Conservation (phyloP, 805 yeast species). For the Phaffomyces opuntiae region DNA sequence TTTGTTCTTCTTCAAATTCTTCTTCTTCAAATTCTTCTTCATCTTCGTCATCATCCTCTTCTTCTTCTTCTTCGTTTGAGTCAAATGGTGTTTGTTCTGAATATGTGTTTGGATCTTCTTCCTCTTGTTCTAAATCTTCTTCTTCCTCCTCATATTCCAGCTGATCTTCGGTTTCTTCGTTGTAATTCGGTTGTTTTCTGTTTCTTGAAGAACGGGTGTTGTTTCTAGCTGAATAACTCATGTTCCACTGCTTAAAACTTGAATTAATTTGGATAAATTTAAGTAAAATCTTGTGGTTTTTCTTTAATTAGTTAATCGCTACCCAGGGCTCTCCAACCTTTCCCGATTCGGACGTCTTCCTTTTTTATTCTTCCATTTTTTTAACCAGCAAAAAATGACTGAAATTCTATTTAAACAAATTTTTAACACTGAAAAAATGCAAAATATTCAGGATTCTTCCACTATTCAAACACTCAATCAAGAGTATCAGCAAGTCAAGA, state of each 20-base stretch:
- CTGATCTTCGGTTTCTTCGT: slow-evolving; percentile 13
- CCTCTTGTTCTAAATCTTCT: slow-evolving; percentile 5
- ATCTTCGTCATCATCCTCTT: slow-evolving; percentile 11
- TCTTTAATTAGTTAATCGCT: too few species aligned
- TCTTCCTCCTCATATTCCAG: slow-evolving; percentile 10
- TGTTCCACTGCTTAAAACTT: background rate
- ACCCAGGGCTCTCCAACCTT: background rate
- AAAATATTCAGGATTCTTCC: background rate
- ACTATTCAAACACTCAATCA: slow-evolving; percentile 1
- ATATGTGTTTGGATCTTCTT: background rate
- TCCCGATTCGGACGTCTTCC: background rate
- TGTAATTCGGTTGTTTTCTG: slow-evolving; percentile 13
- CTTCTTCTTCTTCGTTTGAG: slow-evolving; percentile 13
- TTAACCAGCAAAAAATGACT: too few species aligned
- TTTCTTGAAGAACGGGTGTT: slow-evolving; percentile 1
- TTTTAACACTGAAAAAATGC: background rate
- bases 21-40: slow-evolving; percentile 12
- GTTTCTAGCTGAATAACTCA: background rate
- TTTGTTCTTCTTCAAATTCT: slow-evolving; percentile 4
- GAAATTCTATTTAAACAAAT: too few species aligned
- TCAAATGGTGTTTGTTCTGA: slow-evolving; percentile 1
- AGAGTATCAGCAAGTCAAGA: slow-evolving; percentile 15
- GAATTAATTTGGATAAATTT: too few species aligned
- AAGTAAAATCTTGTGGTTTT: too few species aligned
- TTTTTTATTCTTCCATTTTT: too few species aligned